Conservation (phyloP, 768 basidiomycete genomes). For the Boletus rufocinnamomeus region DNA sequence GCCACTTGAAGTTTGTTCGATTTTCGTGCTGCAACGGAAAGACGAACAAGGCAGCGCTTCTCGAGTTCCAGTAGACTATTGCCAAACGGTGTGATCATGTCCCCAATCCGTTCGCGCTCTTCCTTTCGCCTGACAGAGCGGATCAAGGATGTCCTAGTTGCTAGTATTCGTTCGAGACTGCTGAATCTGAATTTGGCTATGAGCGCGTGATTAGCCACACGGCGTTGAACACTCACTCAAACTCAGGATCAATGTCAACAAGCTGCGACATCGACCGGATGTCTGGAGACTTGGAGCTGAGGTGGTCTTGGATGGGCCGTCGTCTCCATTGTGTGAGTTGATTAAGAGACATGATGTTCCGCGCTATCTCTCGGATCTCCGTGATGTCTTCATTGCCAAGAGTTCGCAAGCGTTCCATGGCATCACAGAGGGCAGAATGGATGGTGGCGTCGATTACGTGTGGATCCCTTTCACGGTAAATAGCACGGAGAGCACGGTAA, state of each 20-base stretch:
- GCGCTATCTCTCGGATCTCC: conserved; percentile 67
- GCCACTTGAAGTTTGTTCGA: conserved; percentile 77
- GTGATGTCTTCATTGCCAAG: conserved; percentile 80
- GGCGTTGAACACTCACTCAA: conserved; percentile 57
- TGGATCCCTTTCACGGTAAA: conserved; percentile 76
- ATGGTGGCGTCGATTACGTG: conserved; percentile 50
- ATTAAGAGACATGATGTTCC: conserved; percentile 77
- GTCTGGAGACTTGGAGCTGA: conserved; percentile 38
- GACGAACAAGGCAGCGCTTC: conserved; percentile 64
- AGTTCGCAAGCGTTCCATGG: conserved; percentile 62
- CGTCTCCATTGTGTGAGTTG: conserved; percentile 72
- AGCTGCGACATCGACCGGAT: conserved; percentile 45
- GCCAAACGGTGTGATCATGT: conserved; percentile 55
- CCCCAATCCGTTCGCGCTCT: conserved; percentile 76
- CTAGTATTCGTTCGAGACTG: conserved; percentile 74
- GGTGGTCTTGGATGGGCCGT: conserved; percentile 26
- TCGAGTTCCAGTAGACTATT: conserved; percentile 58
- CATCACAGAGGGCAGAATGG: conserved; percentile 51
- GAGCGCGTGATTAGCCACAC: neutral
- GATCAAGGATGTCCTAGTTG: conserved; percentile 80
- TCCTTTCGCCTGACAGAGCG: conserved; percentile 70
- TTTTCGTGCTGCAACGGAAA: conserved; percentile 72
- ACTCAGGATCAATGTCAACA: conserved; percentile 49
- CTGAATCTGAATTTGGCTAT: conserved; percentile 55
- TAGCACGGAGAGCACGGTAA: conserved; percentile 76